Evolutionary conservation across 1,284 basidiomycete genomes (phyloP).

Genomic region (Ganoderma meredithae): DNA sequence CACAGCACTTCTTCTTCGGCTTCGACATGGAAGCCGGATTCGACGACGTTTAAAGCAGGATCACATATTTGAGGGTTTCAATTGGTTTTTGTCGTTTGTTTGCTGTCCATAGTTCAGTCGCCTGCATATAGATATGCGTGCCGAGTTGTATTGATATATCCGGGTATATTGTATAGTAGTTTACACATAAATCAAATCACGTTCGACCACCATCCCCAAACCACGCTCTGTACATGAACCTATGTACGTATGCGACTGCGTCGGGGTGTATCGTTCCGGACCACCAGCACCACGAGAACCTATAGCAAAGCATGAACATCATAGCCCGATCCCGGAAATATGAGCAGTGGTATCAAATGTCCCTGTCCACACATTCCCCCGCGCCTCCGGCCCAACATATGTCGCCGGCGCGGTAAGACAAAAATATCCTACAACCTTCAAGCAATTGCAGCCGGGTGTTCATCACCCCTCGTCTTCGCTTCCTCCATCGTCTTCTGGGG

Average conservation of each 20-base stretch:
- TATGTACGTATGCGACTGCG: neutral
- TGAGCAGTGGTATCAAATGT: neutral
- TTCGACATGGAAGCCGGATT: constrained; percentile 33
- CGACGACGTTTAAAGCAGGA: constrained; percentile 22
- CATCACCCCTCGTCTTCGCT: constrained; percentile 33
- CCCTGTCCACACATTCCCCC: neutral
- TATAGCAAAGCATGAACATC: neutral
- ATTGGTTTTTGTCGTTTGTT: neutral
- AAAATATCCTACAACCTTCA: neutral
- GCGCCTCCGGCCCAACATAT: neutral
- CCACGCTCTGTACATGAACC: neutral
- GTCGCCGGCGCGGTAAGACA: neutral
- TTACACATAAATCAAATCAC: constrained; percentile 12
- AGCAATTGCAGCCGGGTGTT: neutral
- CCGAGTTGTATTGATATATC: constrained; percentile 23
- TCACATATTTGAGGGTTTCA: too few species aligned
- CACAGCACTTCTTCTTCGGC: constrained; percentile 30
- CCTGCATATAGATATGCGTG: neutral
- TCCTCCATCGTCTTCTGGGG: constrained; percentile 44
- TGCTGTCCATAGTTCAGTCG: constrained; percentile 1
- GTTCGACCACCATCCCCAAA: neutral
- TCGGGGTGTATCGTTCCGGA: neutral
- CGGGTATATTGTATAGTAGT: constrained; percentile 30
- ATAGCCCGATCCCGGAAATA: neutral
- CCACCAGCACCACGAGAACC: neutral